Evolutionary conservation across 2,329 filamentous ascomycete genomes (phyloP).

Genomic region (Aspergillus pseudoterreus): DNA sequence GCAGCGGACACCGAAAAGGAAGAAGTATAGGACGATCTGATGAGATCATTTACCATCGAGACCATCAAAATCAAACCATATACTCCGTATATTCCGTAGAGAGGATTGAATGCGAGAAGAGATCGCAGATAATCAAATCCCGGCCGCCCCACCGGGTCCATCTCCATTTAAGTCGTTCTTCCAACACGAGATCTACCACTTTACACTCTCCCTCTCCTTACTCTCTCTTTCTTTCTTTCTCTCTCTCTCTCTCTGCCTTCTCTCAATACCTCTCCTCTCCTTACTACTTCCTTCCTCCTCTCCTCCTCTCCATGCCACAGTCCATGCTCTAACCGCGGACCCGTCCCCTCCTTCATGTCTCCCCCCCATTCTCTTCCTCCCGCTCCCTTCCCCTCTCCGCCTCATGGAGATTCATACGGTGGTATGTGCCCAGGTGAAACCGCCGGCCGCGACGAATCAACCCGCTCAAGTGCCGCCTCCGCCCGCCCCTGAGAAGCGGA

Average conservation of each 20-base stretch:
- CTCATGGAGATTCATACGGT: conserved; percentile 27
- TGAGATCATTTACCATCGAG: not conserved
- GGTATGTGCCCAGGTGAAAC: conserved; percentile 15
- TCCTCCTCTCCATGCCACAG: not conserved
- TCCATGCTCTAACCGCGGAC: not conserved
- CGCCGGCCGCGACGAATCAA: conserved; percentile 13
- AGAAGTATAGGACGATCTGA: not conserved
- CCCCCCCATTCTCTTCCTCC: conserved; percentile 8
- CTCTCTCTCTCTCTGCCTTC: not conserved
- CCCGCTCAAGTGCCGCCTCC: conserved; percentile 5
- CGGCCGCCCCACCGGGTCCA: not conserved
- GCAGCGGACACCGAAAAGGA: not conserved
- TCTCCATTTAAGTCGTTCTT: not conserved
- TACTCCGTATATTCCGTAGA: not conserved
- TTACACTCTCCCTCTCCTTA: not conserved
- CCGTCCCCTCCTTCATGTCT: conserved; percentile 23
- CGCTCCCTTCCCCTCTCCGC: conserved; percentile 12
- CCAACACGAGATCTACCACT: not conserved
- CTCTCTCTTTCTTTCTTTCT: not conserved
- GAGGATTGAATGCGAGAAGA: not conserved
- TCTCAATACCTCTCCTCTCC: not conserved
- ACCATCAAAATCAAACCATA: too few species aligned
- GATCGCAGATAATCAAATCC: not conserved
- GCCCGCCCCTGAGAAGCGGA: conserved; percentile 21
- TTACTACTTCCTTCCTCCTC: not conserved